Evolutionary conservation across 1,284 basidiomycete genomes (phyloP), one percentile per base, ranked within the genome.

Genomic region (Lentinula novae-zelandiae): DNA sequence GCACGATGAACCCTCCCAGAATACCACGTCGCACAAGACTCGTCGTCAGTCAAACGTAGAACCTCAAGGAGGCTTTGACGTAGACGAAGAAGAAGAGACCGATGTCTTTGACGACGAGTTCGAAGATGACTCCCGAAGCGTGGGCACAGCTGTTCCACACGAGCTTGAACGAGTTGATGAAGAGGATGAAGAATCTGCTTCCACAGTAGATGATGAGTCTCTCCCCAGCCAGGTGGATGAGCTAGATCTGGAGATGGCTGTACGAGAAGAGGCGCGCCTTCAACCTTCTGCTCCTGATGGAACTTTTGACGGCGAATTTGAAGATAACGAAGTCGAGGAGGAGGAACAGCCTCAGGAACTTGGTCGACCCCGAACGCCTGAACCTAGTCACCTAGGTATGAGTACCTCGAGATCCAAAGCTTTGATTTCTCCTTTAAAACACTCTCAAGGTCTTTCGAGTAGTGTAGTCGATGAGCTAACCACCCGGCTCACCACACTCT

Each of bases 101-200:
- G 69, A 76, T 12, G 69, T 70, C 12, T 74, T 76, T 3, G 77
- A 73, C 15, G 75, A 76, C n/a, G 53, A 58, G 6, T 70, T 69
- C 56, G 83, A 85, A 27, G 80, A 81, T 61, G 82, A 85, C 63
- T 72, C 79, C 0, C 69, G 80, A 31, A 91, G 89, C 65, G 76
- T 91, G 9, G 69, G 74, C 8, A 92, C 89, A 0, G 76, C 89
- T 38, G 76, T 85, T 2, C 79, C 86, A 2, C 87, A 88, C 63
- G 82, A 86, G 60, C 74, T 90, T n/a, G 90, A 89, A 68, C 79
- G 83, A 2, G 88, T 91, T 0, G 86, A 87, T 0, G 88, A 90
- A 67, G 89, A 89, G 66, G 87, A 90, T 59, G 89, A 91, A 66
- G 84, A 86, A 56, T 77, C 84, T 67, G 64, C 84, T 13, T 79